phyloP scores from a whole-genome alignment of 352 stramenopile genomes.

The Phytopythium boreale region DNA sequence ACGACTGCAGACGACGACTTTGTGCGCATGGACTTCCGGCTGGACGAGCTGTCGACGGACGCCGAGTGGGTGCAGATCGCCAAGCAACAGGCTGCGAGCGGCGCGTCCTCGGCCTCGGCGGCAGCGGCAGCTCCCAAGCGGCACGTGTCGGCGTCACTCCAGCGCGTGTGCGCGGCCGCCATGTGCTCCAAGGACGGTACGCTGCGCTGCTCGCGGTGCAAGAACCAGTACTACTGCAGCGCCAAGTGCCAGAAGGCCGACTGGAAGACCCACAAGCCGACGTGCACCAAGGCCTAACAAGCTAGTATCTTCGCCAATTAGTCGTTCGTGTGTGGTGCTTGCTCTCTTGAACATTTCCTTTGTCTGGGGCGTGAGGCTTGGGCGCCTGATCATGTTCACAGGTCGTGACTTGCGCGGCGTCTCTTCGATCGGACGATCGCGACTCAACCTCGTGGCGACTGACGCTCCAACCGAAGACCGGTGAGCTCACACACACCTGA shows the following conservation, averaged over 20 bases:
- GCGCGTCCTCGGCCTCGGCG: constrained; percentile 18
- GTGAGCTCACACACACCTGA: background rate
- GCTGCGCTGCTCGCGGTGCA: constrained; percentile 80
- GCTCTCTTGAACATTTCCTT: background rate
- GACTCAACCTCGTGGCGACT: background rate
- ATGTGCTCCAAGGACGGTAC: constrained; percentile 68
- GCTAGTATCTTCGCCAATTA: background rate
- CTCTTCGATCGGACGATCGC: background rate
- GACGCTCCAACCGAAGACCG: background rate
- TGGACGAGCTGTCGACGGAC: constrained; percentile 58
- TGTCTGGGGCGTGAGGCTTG: background rate
- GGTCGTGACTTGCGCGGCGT: background rate
- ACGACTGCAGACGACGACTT: constrained; percentile 71
- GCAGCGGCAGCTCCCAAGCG: constrained; percentile 20
- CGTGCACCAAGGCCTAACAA: constrained; percentile 27
- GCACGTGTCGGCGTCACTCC: constrained; percentile 29
- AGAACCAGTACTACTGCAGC: constrained; percentile 83
- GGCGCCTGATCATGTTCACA: background rate
- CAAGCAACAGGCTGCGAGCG: constrained; percentile 41
- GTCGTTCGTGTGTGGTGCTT: background rate
- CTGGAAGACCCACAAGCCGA: constrained; percentile 80
- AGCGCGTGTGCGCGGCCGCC: constrained; percentile 62
- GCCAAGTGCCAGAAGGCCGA: constrained; percentile 79
- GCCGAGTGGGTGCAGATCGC: constrained; percentile 68
- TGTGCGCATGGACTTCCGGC: constrained; percentile 75